Percentiles rank a stretch among this genome's conserved stretches.
phyloP scores from a whole-genome alignment of 2,329 filamentous ascomycete species.

The Sporothrix phasma region DNA sequence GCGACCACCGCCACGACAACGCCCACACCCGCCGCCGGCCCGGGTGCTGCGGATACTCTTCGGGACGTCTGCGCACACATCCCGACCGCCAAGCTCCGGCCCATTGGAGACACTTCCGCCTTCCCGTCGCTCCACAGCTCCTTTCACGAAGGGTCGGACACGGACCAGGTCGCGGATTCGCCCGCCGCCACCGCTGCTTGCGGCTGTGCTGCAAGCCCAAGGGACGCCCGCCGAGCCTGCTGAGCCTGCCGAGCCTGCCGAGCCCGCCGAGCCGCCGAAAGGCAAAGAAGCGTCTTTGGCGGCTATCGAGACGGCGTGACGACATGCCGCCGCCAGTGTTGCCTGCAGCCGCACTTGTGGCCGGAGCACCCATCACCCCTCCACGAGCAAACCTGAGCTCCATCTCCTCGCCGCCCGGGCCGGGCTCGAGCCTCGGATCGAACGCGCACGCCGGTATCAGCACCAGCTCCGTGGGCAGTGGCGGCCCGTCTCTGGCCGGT shows the following conservation, averaged over 20 bases:
- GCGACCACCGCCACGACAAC: constrained; percentile 11
- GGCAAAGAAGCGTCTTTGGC: constrained; percentile 61
- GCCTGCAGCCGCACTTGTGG: neutral
- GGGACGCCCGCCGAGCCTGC: constrained; percentile 25
- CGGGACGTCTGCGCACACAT: too few relatives aligned
- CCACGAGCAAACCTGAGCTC: constrained; percentile 14
- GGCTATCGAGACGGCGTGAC: constrained; percentile 59
- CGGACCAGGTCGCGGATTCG: constrained; percentile 60
- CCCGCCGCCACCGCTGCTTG: constrained; percentile 22
- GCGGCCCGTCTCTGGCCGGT: constrained; percentile 24
- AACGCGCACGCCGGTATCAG: constrained; percentile 57
- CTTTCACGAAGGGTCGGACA: constrained; percentile 71
- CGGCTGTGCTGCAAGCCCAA: too few relatives aligned
- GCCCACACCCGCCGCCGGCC: constrained; percentile 18
- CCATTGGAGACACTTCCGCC: constrained; percentile 59
- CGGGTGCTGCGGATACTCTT: constrained; percentile 18
- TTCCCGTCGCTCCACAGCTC: constrained; percentile 65
- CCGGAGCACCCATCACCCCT: neutral
- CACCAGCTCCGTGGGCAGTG: constrained; percentile 58
- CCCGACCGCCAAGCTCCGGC: constrained; percentile 46
- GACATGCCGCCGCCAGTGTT: constrained; percentile 29
- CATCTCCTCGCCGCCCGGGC: constrained; percentile 28
- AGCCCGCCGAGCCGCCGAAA: too few relatives aligned
- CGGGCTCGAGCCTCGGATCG: constrained; percentile 40
- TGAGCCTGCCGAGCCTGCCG: constrained; percentile 44